Conservation (phyloP, 2,329 filamentous ascomycete genomes). For the Periconia digitata region DNA sequence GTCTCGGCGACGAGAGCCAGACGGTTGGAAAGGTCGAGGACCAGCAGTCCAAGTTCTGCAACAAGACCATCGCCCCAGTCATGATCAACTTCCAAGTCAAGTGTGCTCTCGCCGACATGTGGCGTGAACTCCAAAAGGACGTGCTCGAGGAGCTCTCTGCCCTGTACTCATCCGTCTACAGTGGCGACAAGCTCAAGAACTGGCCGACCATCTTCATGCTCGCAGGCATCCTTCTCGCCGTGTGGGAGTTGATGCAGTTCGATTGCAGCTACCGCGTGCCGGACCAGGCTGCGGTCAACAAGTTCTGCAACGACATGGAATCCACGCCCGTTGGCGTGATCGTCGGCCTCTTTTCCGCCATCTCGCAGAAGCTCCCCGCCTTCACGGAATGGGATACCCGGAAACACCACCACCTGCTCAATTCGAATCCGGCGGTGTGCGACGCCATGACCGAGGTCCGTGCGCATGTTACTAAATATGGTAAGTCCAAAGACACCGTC, state of each 20-base stretch:
- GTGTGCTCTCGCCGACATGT: constrained; percentile 95
- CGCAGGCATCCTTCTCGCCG: constrained; percentile 85
- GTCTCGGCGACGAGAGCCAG: constrained; percentile 79
- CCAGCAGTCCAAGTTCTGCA: constrained; percentile 81
- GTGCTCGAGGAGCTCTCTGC: constrained; percentile 90
- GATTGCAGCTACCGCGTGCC: constrained; percentile 95
- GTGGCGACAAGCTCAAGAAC: constrained; percentile 95
- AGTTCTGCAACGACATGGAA: constrained; percentile 98
- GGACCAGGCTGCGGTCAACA: constrained; percentile 79
- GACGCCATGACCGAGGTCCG: constrained; percentile 96
- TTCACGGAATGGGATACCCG: constrained; percentile 93
- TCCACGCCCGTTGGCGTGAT: constrained; percentile 93
- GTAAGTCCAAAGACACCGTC: constrained; percentile 58
- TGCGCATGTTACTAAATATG: constrained; percentile 88
- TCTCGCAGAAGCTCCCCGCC: constrained; percentile 91
- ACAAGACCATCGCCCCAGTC: constrained; percentile 88
- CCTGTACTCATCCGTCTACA: constrained; percentile 97
- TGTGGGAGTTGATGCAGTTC: constrained; percentile 99
- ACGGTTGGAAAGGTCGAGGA: constrained; percentile 84
- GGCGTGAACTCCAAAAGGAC: constrained; percentile 95
- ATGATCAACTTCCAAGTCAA: constrained; percentile 99
- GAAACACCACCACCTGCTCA: constrained; percentile 86
- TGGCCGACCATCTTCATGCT: constrained; percentile 99
- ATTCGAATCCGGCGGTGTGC: constrained; percentile 89
- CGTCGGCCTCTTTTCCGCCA: constrained; percentile 94